Evolutionary conservation across 768 basidiomycete genomes (phyloP).

Genomic region (Pholiota microspora): DNA sequence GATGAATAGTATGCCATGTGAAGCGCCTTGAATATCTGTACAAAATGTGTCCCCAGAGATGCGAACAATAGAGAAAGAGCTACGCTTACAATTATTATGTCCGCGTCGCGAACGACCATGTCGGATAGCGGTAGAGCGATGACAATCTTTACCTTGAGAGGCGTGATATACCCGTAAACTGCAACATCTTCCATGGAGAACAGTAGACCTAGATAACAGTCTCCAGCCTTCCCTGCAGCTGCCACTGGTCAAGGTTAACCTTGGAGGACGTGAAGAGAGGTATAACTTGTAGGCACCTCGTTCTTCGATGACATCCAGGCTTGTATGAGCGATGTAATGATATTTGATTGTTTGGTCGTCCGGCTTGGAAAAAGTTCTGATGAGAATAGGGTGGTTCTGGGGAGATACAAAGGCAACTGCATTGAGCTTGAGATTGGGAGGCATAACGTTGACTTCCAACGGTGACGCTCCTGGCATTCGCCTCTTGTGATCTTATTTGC

Average conservation of each 20-base stretch:
- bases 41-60: not conserved
- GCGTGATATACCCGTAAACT: conserved; percentile 90
- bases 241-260: conserved; percentile 27
- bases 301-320: conserved; percentile 89
- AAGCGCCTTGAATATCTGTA: conserved; percentile 82
- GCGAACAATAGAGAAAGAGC: not conserved
- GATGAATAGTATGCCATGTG: conserved; percentile 86
- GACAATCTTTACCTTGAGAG: conserved; percentile 85
- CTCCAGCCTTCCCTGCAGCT: conserved; percentile 58
- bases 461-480: not conserved
- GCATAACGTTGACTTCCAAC: conserved; percentile 48
- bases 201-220: conserved; percentile 83
- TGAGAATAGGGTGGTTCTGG: conserved; percentile 78
- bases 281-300: conserved; percentile 51
- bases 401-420: conserved; percentile 86
- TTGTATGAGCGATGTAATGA: conserved; percentile 89
- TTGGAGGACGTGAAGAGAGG: conserved; percentile 1
- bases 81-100: conserved; percentile 65
- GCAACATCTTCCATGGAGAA: conserved; percentile 93
- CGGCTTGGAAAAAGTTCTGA: conserved; percentile 66
- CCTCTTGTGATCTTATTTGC: conserved; percentile 10
- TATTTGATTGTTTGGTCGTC: conserved; percentile 68
- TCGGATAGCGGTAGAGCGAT: conserved; percentile 79
- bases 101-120: conserved; percentile 75
- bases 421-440: conserved; percentile 66